A percentile compares a stretch with the other conserved stretches of the same genome.
phyloP scores from a whole-genome alignment of 192 early-diverging fungal species.

The Coemansia sp. region DNA sequence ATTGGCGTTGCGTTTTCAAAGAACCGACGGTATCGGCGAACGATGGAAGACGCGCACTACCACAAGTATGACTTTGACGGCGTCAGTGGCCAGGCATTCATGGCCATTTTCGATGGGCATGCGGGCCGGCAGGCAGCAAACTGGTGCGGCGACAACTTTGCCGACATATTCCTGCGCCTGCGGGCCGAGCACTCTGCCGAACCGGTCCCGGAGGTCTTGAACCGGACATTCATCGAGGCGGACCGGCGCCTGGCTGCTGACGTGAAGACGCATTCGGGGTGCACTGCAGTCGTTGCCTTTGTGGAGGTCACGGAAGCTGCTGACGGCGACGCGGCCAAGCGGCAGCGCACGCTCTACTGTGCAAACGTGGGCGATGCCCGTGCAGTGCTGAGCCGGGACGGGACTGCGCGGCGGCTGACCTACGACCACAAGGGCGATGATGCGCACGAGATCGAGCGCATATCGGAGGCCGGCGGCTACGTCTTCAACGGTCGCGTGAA shows the following conservation, averaged over 20 bases:
- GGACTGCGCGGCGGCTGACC: constrained; percentile 77
- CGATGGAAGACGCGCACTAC: constrained; percentile 97
- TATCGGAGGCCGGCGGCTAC: constrained; percentile 91
- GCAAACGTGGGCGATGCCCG: constrained; percentile 98
- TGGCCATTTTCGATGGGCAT: constrained; percentile 97
- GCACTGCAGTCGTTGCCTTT: constrained; percentile 84
- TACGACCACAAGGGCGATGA: constrained; percentile 99
- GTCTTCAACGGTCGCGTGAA: constrained; percentile 98
- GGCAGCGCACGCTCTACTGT: constrained; percentile 62
- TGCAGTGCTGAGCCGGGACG: constrained; percentile 83
- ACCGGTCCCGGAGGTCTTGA: constrained; percentile 74
- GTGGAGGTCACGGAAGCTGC: constrained; percentile 37
- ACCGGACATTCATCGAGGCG: constrained; percentile 73
- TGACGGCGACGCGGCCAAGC: constrained; percentile 4
- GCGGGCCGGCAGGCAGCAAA: constrained; percentile 92
- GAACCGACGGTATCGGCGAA: constrained; percentile 85
- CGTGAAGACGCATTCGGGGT: constrained; percentile 79
- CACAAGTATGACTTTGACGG: constrained; percentile 78
- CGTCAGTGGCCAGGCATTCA: constrained; percentile 75
- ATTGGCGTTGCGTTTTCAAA: constrained; percentile 43
- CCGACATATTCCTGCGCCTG: constrained; percentile 66
- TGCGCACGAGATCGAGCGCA: constrained; percentile 77
- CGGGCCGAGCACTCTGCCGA: constrained; percentile 49
- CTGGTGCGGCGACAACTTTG: constrained; percentile 86
- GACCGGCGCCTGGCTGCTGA: constrained; percentile 75